A percentile compares a stretch with the other conserved stretches of the same genome.
Conservation (phyloP, 2,329 filamentous ascomycete species). For the Verticillium tricorpus region DNA sequence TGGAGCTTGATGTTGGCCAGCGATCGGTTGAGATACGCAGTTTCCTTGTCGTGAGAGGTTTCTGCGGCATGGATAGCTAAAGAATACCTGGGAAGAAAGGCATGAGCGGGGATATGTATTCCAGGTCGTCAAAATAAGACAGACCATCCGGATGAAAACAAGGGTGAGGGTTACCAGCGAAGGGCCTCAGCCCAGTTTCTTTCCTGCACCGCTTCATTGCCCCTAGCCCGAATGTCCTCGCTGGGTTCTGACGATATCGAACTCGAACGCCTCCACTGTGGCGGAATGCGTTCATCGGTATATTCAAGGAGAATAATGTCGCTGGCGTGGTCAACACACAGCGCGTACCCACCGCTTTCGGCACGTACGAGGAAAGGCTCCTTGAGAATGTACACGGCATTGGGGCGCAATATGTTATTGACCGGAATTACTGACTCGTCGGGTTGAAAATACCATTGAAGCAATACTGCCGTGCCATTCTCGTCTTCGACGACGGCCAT, state of each 20-base stretch:
- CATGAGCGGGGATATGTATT: too few species aligned
- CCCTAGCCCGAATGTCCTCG: slow-evolving; percentile 18
- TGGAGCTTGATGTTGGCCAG: slow-evolving; percentile 24
- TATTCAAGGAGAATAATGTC: slow-evolving; percentile 37
- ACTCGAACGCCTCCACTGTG: slow-evolving; percentile 22
- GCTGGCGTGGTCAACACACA: slow-evolving; percentile 49
- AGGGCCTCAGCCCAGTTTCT: slow-evolving; percentile 21
- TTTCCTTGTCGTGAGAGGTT: slow-evolving; percentile 28
- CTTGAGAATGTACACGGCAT: slow-evolving; percentile 40
- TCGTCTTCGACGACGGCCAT: slow-evolving; percentile 34
- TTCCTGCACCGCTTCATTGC: slow-evolving; percentile 26
- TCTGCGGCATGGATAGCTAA: slow-evolving; percentile 24
- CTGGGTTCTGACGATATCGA: slow-evolving; percentile 11
- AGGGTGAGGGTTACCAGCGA: too few species aligned
- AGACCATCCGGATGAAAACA: not conserved
- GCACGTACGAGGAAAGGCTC: slow-evolving; percentile 46
- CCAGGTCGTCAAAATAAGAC: too few species aligned
- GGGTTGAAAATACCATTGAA: slow-evolving; percentile 38
- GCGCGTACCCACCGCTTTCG: slow-evolving; percentile 30
- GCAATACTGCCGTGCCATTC: slow-evolving; percentile 23
- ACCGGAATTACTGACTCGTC: slow-evolving; percentile 26
- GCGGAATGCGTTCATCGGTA: slow-evolving; percentile 33
- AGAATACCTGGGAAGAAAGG: slow-evolving; percentile 26
- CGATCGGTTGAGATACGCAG: slow-evolving; percentile 30
- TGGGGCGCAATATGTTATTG: slow-evolving; percentile 26